Evolutionary conservation across 2,329 filamentous ascomycete genomes (phyloP), one percentile per base, ranked within the genome.

Genomic region (Beauveria australis): DNA sequence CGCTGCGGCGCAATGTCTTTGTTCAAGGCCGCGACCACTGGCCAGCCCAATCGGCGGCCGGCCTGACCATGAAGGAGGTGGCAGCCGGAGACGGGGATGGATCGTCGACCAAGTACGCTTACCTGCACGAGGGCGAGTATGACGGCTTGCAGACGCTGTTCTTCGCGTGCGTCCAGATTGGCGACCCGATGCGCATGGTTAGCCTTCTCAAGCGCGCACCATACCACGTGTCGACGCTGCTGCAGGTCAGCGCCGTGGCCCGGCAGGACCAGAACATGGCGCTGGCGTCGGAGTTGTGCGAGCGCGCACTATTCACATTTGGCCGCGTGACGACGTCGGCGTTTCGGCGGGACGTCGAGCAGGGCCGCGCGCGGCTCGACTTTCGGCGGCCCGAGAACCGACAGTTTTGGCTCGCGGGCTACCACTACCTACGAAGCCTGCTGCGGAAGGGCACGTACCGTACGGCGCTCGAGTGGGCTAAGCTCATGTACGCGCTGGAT

Each of bases 381-480:
- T 97, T 97, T 70, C 75, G 81, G 22, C 81, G 91, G 43, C 87
- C 89, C 0, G 92, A 96, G 72, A 97, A 97, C 72, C 83, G 94
- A 48, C 93, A 97, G 72, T 86, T 99, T 64, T 96, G 90, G 87
- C 84, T 97, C 41, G 89, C 91, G 1, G 89, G 87, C 9, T 96
- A 92, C 79, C 86, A 92, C 66, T 97, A 97, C 68, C 88, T 97
- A 67, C 85, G 84, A 66, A 94, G 91, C 65, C 79, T 99, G 24
- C 82, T 91, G 18, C 87, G 91, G 75, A 93, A 95, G 67, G 92
- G 92, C n/a, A 97, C 93, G 1, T 96, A 91, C 79, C 83, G 92
- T 52, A 97, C 94, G 1, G 91, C 92, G 0, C 85, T 96, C 53
- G 94, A 97, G 73, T 99, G 94, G 92, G 84, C 90, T 7, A 96